Conservation (phyloP, 2,329 filamentous ascomycete genomes). For the Sporothrix variecibatus region DNA sequence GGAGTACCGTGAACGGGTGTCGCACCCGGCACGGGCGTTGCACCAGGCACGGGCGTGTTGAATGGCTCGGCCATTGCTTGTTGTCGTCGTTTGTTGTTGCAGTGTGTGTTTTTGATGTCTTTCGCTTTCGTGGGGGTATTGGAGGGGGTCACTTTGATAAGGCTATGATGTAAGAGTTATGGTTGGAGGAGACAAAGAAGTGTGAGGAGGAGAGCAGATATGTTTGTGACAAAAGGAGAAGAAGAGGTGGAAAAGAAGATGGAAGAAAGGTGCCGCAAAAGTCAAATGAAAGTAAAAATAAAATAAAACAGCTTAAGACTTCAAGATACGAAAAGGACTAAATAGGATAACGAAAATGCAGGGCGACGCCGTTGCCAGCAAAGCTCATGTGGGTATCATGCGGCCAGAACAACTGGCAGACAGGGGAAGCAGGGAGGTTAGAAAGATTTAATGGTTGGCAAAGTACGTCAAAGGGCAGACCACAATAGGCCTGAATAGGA, state of each 20-base stretch:
- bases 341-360: neutral
- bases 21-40: slow-evolving; percentile 35
- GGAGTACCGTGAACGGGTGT: slow-evolving; percentile 36
- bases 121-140: slow-evolving; percentile 1
- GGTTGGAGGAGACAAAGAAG: neutral
- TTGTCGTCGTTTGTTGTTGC: neutral
- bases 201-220: neutral
- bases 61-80: slow-evolving; percentile 37
- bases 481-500: neutral
- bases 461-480: neutral
- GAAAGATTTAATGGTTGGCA: neutral
- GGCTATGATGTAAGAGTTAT: neutral
- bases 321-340: neutral
- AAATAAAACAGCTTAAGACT: neutral
- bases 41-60: slow-evolving; percentile 37
- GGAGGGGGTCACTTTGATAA: neutral
- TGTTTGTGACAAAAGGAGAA: neutral
- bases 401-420: neutral
- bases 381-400: slow-evolving; percentile 17
- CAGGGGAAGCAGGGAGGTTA: neutral
- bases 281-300: neutral
- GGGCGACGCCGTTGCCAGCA: neutral
- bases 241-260: neutral
- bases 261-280: neutral
- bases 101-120: neutral